A percentile compares a stretch with the other conserved stretches of the same genome.
These are phyloP conservation scores for Micractinium sp. DNA, from an alignment of 139 green algal genomes.

Conservation along the genomic window DNA sequence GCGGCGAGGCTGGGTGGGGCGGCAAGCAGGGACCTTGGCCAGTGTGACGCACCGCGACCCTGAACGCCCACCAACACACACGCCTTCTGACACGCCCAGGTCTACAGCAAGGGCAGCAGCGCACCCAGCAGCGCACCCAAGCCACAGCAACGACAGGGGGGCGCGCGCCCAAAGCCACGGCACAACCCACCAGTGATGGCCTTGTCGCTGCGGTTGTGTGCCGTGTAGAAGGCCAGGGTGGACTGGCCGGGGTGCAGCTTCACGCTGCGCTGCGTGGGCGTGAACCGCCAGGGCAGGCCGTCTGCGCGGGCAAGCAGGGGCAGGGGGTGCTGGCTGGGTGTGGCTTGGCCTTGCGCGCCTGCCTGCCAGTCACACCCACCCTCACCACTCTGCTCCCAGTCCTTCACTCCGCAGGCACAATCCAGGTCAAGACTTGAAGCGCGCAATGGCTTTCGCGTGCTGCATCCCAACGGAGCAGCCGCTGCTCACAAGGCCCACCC, in stretches of 20 bases:
- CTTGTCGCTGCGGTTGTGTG: conserved; percentile 81
- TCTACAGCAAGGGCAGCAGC: neutral
- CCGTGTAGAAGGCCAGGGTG: conserved; percentile 98
- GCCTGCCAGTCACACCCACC: too few relatives aligned
- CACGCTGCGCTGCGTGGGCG: conserved; percentile 81
- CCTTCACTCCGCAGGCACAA: too few relatives aligned
- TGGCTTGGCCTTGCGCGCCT: too few relatives aligned
- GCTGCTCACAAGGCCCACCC: neutral
- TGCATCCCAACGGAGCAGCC: neutral
- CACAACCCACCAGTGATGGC: conserved; percentile 60
- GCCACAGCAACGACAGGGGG: neutral
- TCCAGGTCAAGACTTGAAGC: neutral
- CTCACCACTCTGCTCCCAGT: too few relatives aligned
- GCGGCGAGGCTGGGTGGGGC: neutral
- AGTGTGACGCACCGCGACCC: too few relatives aligned
- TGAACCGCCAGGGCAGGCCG: conserved; percentile 93
- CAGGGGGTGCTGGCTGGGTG: neutral
- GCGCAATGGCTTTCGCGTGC: neutral
- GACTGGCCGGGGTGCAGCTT: conserved; percentile 88
- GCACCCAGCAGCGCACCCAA: neutral
- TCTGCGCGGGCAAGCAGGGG: conserved; percentile 45
- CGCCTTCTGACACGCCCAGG: too few relatives aligned
- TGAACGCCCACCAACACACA: too few relatives aligned
- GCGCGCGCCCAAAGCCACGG: neutral
- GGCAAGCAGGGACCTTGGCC: too few relatives aligned